Base-by-base conservation (phyloP, 768 basidiomycete species). In the Pisolithus sp. region DNA sequence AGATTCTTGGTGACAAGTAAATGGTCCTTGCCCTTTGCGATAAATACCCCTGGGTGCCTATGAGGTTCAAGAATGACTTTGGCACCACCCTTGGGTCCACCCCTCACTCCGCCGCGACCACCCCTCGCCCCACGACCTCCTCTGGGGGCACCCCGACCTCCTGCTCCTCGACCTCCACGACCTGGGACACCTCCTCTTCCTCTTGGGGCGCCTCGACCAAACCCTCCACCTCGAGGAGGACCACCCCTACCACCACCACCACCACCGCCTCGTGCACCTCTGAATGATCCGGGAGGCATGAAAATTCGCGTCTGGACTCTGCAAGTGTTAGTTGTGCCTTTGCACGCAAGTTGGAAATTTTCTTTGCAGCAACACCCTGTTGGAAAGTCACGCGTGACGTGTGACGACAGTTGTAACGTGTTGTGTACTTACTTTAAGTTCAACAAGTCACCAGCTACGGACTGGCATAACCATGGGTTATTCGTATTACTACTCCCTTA, bases 1-100 rank as follows among this genome's bases (percentile, higher is more conserved):
- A 99, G 81, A 71, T 97, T 98, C 74, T 93, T 93, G 37, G 96
- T 98, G 70, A 99, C 96, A 58, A 99, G 76, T 71, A 98, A 80
- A 62, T 90, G 86, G 63, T 98, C 96, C 73, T 99, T 98, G 69
- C 93, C 94, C 69, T 89, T 89, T 53, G 96, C 96, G 63, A 99
- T 88, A 75, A 97, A 99, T 48, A 99, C 81, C 46, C 96, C 96
- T 31, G 83, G 72, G 69, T 99, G 96, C 64, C 87, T 79, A 76
- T 99, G 96, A 0, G 95, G 93, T 69, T 98, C 94, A 56, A 99
- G 76, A 57, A 95, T 82, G 48, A 93, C 92, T 59, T 88, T 92
- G 36, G 92, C 74, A 2, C 92, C 93, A 21, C 93, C 93, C 57
- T 70, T 78, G 3, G 80, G 83, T 10, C 91, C 90, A 3, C 88